A percentile compares a stretch with the other conserved stretches of the same genome.
These are phyloP conservation scores for Chrysanthemum seticuspe DNA, from an alignment of 129 eudicot species.

Conservation along the genomic window DNA sequence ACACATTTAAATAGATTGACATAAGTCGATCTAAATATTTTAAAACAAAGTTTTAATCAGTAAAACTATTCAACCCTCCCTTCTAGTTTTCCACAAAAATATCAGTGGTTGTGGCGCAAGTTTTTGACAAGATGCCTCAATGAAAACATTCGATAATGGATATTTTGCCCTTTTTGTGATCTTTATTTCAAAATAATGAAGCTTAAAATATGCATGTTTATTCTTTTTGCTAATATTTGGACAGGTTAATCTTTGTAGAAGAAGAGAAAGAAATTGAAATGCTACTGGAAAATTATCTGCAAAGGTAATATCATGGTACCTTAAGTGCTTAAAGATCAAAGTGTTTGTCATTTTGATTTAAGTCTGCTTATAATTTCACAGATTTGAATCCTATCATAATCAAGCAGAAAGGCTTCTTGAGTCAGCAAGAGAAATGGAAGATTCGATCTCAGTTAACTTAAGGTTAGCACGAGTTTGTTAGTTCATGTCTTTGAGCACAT, in stretches of 20 bases:
- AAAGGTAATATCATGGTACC: conserved; percentile 51
- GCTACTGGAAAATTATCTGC: conserved; percentile 96
- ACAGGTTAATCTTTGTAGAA: conserved; percentile 45
- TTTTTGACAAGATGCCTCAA: too few species aligned
- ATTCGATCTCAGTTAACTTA: conserved; percentile 90
- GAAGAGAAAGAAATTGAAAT: conserved; percentile 99
- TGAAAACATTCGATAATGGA: too few species aligned
- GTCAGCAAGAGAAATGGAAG: conserved; percentile 99
- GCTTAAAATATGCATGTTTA: neutral
- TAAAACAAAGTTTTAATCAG: too few species aligned
- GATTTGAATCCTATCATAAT: conserved; percentile 98
- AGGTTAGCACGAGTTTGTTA: conserved; percentile 46
- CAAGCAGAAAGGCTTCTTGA: conserved; percentile 99
- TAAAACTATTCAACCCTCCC: too few species aligned
- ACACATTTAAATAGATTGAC: too few species aligned
- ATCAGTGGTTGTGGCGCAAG: too few species aligned
- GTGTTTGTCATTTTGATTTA: conserved; percentile 10
- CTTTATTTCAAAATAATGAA: too few species aligned
- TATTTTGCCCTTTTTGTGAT: too few species aligned
- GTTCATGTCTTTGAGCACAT: conserved; percentile 1
- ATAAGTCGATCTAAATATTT: too few species aligned
- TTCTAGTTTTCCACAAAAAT: too few species aligned
- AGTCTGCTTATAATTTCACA: conserved; percentile 38
- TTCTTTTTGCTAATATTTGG: conserved; percentile 9
- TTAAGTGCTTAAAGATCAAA: conserved; percentile 11